Evolutionary conservation across 225 moss, liverwort and hornwort genomes (phyloP).

Genomic region (Lunularia cruciata): DNA sequence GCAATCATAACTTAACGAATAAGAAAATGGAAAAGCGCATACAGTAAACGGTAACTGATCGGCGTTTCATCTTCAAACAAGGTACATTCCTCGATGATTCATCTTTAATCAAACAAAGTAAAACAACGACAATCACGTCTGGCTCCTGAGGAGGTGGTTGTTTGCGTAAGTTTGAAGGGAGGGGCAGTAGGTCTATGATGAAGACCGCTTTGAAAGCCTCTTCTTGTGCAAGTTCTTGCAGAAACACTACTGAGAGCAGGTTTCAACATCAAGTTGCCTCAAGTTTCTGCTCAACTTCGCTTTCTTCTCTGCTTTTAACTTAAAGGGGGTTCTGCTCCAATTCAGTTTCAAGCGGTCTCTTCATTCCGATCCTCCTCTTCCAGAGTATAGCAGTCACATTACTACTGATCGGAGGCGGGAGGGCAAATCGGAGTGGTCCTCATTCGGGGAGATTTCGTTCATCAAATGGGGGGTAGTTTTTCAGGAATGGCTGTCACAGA

Average conservation of each 20-base stretch:
- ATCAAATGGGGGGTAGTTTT: constrained; percentile 71
- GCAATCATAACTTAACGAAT: too few species aligned
- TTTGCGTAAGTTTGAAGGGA: neutral
- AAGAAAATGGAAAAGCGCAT: neutral
- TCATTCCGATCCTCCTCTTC: neutral
- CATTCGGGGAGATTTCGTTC: neutral
- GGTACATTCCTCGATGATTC: neutral
- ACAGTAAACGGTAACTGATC: neutral
- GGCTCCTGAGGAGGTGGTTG: neutral
- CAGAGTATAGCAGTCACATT: neutral
- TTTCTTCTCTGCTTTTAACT: too few species aligned
- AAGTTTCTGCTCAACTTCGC: too few species aligned
- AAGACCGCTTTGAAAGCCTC: neutral
- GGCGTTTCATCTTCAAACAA: neutral
- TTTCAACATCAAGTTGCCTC: too few species aligned
- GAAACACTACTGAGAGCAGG: too few species aligned
- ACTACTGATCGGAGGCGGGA: neutral
- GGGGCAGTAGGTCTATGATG: neutral
- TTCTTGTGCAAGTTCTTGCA: too few species aligned
- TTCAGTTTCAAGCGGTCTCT: too few species aligned
- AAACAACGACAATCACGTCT: neutral
- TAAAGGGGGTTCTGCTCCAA: too few species aligned
- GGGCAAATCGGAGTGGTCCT: neutral
- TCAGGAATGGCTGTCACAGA: constrained; percentile 91
- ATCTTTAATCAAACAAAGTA: neutral